A percentile compares a stretch with the other conserved stretches of the same genome.
These are phyloP conservation scores for Alternaria rosae DNA, from an alignment of 2,329 filamentous ascomycete genomes.

Conservation along the genomic window DNA sequence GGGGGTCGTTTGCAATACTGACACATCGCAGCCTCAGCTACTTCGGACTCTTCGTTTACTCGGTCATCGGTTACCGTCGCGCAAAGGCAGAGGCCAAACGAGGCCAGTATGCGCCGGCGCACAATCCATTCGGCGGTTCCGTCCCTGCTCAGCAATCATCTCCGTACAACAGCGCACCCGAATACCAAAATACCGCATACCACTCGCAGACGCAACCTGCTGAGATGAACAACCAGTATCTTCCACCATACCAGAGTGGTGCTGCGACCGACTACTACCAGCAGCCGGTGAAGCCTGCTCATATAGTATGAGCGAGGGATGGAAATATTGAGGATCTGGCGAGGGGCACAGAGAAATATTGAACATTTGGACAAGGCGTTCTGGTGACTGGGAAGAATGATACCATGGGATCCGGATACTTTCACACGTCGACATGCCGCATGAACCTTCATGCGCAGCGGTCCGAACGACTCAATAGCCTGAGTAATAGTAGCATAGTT, in stretches of 20 bases:
- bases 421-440: not conserved
- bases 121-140: conserved; percentile 34
- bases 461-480: not conserved
- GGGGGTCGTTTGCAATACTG: conserved; percentile 1
- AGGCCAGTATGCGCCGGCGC: conserved; percentile 44
- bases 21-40: conserved; percentile 40
- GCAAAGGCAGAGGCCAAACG: conserved; percentile 44
- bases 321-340: not conserved
- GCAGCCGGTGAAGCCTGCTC: conserved; percentile 37
- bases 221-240: conserved; percentile 26
- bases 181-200: conserved; percentile 36
- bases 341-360: not conserved
- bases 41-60: conserved; percentile 52
- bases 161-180: conserved; percentile 23
- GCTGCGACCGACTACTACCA: conserved; percentile 34
- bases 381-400: not conserved
- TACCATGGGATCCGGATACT: not conserved
- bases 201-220: conserved; percentile 27
- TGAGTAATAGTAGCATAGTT: not conserved
- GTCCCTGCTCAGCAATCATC: conserved; percentile 21
- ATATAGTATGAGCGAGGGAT: conserved; percentile 29
- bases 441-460: not conserved
- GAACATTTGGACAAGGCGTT: conserved; percentile 1
- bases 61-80: conserved; percentile 45
- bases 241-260: conserved; percentile 28